Conservation (phyloP, 2,329 filamentous ascomycete genomes). For the Ophiostoma tasmaniense region DNA sequence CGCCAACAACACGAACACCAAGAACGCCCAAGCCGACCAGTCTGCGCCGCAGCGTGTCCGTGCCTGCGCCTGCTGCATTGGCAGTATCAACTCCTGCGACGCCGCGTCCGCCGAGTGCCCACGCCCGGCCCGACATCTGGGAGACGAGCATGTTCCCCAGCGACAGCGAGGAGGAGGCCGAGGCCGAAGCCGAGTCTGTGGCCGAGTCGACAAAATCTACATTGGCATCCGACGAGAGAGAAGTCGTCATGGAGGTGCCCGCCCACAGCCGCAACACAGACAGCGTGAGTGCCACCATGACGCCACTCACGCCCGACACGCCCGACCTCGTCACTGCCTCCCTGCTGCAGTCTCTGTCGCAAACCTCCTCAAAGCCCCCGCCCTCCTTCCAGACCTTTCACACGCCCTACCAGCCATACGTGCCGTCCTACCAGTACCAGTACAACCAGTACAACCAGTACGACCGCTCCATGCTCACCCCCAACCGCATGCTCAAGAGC, state of each 20-base stretch:
- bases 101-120: not conserved
- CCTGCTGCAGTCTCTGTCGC: slow-evolving; percentile 12
- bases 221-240: not conserved
- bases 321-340: slow-evolving; percentile 7
- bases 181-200: not conserved
- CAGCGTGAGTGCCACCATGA: not conserved
- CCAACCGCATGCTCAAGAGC: slow-evolving; percentile 13
- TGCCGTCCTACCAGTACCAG: not conserved
- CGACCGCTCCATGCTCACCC: not conserved
- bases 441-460: not conserved
- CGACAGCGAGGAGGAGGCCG: slow-evolving; percentile 9
- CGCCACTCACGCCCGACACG: slow-evolving; percentile 1
- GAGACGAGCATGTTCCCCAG: slow-evolving; percentile 17
- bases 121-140: slow-evolving; percentile 11
- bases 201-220: not conserved
- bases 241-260: not conserved
- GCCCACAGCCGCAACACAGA: not conserved
- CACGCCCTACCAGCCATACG: not conserved
- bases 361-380: slow-evolving; percentile 11
- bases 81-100: not conserved
- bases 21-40: not conserved
- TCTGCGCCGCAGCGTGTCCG: slow-evolving; percentile 9
- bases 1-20: not conserved
- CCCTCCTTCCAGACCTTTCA: not conserved
- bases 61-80: no score